Evolutionary conservation across 768 basidiomycete species (phyloP).

Genomic region (Leccinellum rugosiceps): DNA sequence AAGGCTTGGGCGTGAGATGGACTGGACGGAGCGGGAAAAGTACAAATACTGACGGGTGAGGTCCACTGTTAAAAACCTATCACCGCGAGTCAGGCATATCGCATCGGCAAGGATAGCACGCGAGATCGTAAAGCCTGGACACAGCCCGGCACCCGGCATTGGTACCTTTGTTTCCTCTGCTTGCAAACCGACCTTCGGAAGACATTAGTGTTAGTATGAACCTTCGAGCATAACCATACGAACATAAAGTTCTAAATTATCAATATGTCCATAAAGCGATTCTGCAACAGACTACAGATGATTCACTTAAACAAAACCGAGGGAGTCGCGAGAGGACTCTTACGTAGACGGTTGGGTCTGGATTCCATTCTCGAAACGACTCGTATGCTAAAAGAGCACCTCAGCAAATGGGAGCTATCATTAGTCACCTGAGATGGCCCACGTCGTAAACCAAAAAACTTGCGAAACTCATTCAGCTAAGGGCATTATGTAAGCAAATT

Average conservation of each 20-base stretch:
- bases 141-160: conserved; percentile 68
- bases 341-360: conserved; percentile 53
- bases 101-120: conserved; percentile 80
- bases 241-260: conserved; percentile 78
- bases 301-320: background rate
- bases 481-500: background rate
- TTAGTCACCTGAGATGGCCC: conserved; percentile 18
- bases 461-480: conserved; percentile 68
- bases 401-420: conserved; percentile 2
- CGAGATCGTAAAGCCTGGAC: conserved; percentile 81
- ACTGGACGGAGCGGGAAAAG: background rate
- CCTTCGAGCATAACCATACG: too few relatives aligned
- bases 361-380: conserved; percentile 72
- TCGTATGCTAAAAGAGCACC: conserved; percentile 48
- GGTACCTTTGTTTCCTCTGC: conserved; percentile 69
- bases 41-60: conserved; percentile 58
- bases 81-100: conserved; percentile 70
- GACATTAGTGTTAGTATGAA: background rate
- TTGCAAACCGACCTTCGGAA: conserved; percentile 55
- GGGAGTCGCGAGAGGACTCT: conserved; percentile 13
- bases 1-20: conserved; percentile 5
- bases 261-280: conserved; percentile 64
- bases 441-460: conserved; percentile 71
- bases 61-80: conserved; percentile 74
- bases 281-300: conserved; percentile 53